Conservation (phyloP, 2,329 filamentous ascomycete species). For the Colletotrichum costaricense region DNA sequence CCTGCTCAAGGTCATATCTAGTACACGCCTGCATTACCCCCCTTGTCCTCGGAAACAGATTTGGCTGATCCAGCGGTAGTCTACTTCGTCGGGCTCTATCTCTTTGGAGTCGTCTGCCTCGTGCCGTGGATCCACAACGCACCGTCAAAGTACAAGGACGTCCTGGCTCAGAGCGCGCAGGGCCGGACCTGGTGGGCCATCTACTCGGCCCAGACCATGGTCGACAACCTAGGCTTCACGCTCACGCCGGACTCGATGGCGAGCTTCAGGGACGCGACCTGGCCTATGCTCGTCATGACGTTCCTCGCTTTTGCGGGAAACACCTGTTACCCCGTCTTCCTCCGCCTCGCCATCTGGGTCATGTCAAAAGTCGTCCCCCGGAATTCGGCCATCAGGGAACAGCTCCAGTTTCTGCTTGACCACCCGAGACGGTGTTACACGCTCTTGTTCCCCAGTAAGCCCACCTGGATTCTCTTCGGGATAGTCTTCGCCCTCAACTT, state of each 20-base stretch:
- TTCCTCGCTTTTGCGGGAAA: conserved; percentile 63
- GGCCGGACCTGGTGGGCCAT: conserved; percentile 62
- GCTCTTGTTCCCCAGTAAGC: conserved; percentile 68
- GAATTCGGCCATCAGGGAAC: conserved; percentile 50
- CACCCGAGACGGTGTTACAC: conserved; percentile 73
- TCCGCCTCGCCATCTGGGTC: conserved; percentile 68
- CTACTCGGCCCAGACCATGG: conserved; percentile 62
- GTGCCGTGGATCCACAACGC: conserved; percentile 59
- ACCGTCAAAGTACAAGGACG: conserved; percentile 50
- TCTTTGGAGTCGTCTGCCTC: conserved; percentile 60
- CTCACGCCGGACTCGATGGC: conserved; percentile 67
- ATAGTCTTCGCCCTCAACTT: conserved; percentile 64
- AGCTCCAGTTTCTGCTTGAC: conserved; percentile 68
- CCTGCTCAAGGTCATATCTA: too few species aligned
- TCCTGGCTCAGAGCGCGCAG: conserved; percentile 50
- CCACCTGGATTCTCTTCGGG: conserved; percentile 68
- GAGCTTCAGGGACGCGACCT: conserved; percentile 56
- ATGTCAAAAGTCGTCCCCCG: conserved; percentile 59
- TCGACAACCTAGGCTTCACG: conserved; percentile 64
- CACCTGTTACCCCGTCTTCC: conserved; percentile 67
- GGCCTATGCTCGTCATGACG: conserved; percentile 58
- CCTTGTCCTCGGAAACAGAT: conserved; percentile 1
- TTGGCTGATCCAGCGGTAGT: conserved; percentile 41
- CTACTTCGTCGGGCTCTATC: conserved; percentile 58
- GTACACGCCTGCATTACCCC: background rate